Base-by-base conservation (phyloP, 2,329 filamentous ascomycete species). In the Byssochlamys sp. region DNA sequence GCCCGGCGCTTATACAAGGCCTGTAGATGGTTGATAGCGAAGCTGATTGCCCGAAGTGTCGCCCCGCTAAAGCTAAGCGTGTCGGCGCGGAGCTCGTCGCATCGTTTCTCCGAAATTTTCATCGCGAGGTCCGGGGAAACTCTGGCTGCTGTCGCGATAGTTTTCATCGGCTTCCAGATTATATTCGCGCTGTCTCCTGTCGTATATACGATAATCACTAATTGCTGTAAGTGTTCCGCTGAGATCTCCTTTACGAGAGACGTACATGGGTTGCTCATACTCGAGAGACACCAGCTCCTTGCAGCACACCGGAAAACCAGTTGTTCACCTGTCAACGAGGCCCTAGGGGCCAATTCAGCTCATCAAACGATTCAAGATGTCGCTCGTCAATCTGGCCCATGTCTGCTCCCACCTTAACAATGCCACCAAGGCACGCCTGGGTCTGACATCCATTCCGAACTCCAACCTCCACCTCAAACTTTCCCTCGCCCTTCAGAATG, bases 341-440 rank as follows among this genome's bases (percentile, higher is more conserved):
- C 59, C 60, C 59, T 63, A 59, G 63, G 63, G 62, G 59, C 65
- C 61, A 59, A 61, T 65, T 58, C 49, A 55, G 55, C 55, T 53
- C 48, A 49, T 52, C 55, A 54, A 55, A 57, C 52, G 24, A 57
- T 58, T 52, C 64, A 76, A 67, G 53, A 89, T 90, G 86, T 89
- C 86, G 67, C 82, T 96, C 75, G 79, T 83, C 70, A 84, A 87
- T 74, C 82, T 95, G 62, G 81, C 84, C 66, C 79, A 92, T 78
- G 84, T 91, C 76, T 95, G 89, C 81, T 91, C 90, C 64, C 91
- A 96, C 78, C 81, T 96, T 58, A 89, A 94, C 73, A 96, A 96
- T 79, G 89, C 89, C 64, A 88, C 88, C 57, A 85, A 85, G 67
- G 90, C 89, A n/a, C 85, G 87, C 1, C 84, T 96, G 0, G 89